Base-by-base conservation (phyloP, 306 rosid species). In the Cucumis cinereus region DNA sequence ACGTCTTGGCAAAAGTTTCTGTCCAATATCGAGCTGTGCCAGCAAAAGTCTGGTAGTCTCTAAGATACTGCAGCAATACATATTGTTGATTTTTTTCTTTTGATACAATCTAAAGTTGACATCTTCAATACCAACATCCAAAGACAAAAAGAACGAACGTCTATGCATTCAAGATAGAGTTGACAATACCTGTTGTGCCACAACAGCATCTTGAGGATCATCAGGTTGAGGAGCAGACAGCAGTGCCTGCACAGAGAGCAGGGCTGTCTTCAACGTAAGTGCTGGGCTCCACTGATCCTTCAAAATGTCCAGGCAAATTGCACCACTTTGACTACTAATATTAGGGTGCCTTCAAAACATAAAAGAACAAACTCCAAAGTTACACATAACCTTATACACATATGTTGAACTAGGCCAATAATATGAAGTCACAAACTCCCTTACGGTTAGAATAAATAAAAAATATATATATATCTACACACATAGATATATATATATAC, bases 191-290 rank as follows among this genome's bases (percentile, higher is more conserved):
- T 94, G 99, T 66, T 92, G 84, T 54, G 99, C 99, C 73, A 94
- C 99, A 75, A 94, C 97, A 35, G 99, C 99, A 87, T 94, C 99
- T 85, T 94, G 99, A 86, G 99, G 99, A 88, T 94, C 97, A 89
- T 92, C 99, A 10, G 99, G 96, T 80, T 88, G 89, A 77, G 99
- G 99, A 56, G 99, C 93, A 81, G 99, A 94, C 64, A 94, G 97
- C 73, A 94, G 85, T 19, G 99, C 99, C 85, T 94, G 97, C 70
- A 94, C 90, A 62, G 99, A 94, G 66, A 94, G 97, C 59, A 94
- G 96, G n/a, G 99, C 99, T 9, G 99, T 94, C 85, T 94, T 94
- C 86, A 94, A 79, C 52, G 99, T 94, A 68, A 92, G 93, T 56
- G 99, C 97, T 20, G 99, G 99, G 84, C 99, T 94, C 99, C 99